Percentiles rank a stretch among this genome's conserved stretches.
These are phyloP conservation scores for Peronospora destructor DNA, from an alignment of 352 stramenopile genomes.

Conservation along the genomic window DNA sequence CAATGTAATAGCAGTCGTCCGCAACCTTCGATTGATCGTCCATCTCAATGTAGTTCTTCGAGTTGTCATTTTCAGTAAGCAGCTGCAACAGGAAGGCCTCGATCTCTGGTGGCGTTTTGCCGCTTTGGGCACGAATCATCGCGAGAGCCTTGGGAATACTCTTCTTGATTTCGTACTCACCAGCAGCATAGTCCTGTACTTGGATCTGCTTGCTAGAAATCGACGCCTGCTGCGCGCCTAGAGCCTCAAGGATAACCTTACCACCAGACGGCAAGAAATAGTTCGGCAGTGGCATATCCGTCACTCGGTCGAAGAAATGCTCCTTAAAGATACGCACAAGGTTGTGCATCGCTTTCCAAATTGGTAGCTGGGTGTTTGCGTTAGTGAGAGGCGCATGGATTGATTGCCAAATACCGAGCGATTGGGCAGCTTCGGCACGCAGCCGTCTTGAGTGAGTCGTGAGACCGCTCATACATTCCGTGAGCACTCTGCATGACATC, in stretches of 20 bases:
- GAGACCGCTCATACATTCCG: conserved; percentile 78
- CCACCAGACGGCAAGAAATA: conserved; percentile 81
- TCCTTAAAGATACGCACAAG: conserved; percentile 86
- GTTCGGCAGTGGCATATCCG: conserved; percentile 82
- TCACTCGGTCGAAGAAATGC: conserved; percentile 75
- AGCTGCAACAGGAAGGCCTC: conserved; percentile 74
- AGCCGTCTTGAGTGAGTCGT: conserved; percentile 74
- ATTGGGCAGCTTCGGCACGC: conserved; percentile 64
- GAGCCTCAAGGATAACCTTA: conserved; percentile 71
- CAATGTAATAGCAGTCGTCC: conserved; percentile 83
- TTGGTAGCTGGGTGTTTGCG: conserved; percentile 68
- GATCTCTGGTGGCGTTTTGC: conserved; percentile 70
- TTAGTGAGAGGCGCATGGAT: conserved; percentile 80
- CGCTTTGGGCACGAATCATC: conserved; percentile 73
- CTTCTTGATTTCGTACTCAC: conserved; percentile 87
- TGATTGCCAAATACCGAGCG: conserved; percentile 79
- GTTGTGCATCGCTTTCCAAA: conserved; percentile 85
- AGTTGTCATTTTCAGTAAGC: conserved; percentile 82
- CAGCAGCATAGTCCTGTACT: conserved; percentile 76
- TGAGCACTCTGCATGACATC: conserved; percentile 80
- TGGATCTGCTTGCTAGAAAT: conserved; percentile 83
- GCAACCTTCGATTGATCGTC: conserved; percentile 78
- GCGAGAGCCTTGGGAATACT: conserved; percentile 67
- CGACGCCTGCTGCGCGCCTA: conserved; percentile 72
- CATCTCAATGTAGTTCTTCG: conserved; percentile 87